Evolutionary conservation across 192 early-diverging fungal species (phyloP), one percentile per base, ranked within the genome.

Genomic region (Phycomyces blakesleeanus): DNA sequence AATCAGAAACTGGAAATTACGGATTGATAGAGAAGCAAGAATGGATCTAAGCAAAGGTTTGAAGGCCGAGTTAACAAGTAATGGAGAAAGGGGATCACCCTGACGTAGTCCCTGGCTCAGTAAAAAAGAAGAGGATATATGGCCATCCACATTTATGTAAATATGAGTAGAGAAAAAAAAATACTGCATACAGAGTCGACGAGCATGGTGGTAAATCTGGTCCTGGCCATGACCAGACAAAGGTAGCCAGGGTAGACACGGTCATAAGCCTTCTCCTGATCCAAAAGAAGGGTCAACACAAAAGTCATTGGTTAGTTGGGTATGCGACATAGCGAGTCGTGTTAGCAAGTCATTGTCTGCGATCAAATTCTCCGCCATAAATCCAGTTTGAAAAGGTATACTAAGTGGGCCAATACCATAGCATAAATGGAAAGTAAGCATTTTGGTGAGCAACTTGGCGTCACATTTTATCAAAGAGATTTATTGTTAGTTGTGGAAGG

Each of bases 181-280:
- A 62, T 40, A n/a, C 3, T 0, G 2, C 26, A 4, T 0, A 67
- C 20, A 3, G 16, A 22, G 7, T 1, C 7, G 5, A 39, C 18
- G 18, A 52, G 24, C 39, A 21, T 20, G 37, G 24, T 16, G 59
- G 66, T 29, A 72, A 61, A n/a, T 38, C 38, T 51, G 51, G 61
- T 0, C 0, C 11, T 15, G n/a, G 37, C 12, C 1, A 74, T 58
- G 0, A 65, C 59, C 0, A 29, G 37, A 1, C 7, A 38, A 0
- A 74, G 15, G 37, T 74, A 69, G 0, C 9, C 34, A 16, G 53
- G 60, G 38, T 74, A 58, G 0, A 74, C 41, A 22, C 67, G 41
- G 20, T 69, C 67, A 51, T 66, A 74, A 0, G 63, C 73, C 51
- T 69, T 69, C 5, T 68, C 34, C 29, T 74, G 72, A 27, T 74